Base-by-base conservation (phyloP, 306 rosid species). In the Luffa acutangula region DNA sequence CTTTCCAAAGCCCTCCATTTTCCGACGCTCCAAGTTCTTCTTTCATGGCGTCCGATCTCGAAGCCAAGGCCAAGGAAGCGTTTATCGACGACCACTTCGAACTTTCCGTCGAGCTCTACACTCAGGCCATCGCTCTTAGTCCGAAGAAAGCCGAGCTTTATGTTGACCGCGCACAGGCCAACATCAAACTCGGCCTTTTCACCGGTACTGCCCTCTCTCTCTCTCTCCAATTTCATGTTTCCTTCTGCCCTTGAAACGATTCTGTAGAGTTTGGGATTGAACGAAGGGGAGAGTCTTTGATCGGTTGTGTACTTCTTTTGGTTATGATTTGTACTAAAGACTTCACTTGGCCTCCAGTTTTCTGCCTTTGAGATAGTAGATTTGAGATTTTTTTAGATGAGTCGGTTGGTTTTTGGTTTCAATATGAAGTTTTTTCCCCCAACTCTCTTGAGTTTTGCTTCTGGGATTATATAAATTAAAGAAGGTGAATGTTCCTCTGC, bases 91-190 rank as follows among this genome's bases (percentile, higher is more conserved):
- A 95, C 69, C 91, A 95, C 89, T 93, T 85, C 83, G 87, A 90
- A 41, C 87, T 93, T 21, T 92, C 96, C 20, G 88, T 39, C 4
- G 87, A 89, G 9, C 94, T 95, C 75, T 89, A 81, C 79, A 60
- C 91, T 36, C 91, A 90, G 62, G 99, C 97, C 72, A 90, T 95
- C 77, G 48, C 71, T 48, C 78, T 86, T 58, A 84, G 80, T 77
- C 97, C 97, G 36, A 77, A n/a, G 4, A 85, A 66, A 78, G 71
- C 97, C 2, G 92, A 83, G 62, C 91, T 91, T 63, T 89, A 48
- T 62, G 85, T 85, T 8, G 94, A 95, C 84, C 97, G 99, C 12
- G 97, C 99, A 2, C 99, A 95, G 85, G 97, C 97, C 82, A 86
- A 95, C 85, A 89, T 95, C 93, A 95, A 95, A 80, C 87, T 88